Evolutionary conservation across 2,329 filamentous ascomycete genomes (phyloP), one percentile per base, ranked within the genome.

Genomic region (Alternaria sp.): DNA sequence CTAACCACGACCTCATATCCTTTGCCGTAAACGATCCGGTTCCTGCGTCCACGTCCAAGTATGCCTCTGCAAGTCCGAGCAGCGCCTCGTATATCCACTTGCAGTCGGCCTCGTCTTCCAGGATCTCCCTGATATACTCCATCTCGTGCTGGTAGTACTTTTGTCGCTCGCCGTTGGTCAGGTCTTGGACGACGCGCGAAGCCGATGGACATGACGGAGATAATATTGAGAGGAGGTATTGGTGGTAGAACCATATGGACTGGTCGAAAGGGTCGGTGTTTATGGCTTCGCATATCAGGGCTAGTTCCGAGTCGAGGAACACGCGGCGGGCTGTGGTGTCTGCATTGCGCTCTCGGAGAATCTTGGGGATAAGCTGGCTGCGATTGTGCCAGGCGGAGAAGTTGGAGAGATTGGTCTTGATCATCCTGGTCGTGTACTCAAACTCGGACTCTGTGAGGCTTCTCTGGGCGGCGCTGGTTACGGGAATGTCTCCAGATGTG

Each of bases 371-470:
- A 23, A 98, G 83, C 72, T 91, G 91, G 67, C 90, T 92, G 51
- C 95, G 88, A 72, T 90, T 90, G 75, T 99, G 95, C 94, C 95
- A 98, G 2, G 95, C 95, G 4, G 93, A 97, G 76, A 98, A 99
- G 76, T 99, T 99, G 39, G 91, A 96, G 46, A 99, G 82, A 69
- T 96, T 91, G n/a, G 79, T 81, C 39, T 84, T 81, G 69, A 97
- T 92, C 92, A 94, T 97, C 72, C 87, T 90, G 13, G 90, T 93
- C 1, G 95, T 97, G 77, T 97, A 98, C 34, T 86, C 87, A 66
- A 97, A 95, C 76, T 99, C 95, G 14, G 83, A 72, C 77, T 96
- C 89, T 2, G 86, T 87, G 83, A 96, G 86, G 74, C 86, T 91
- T 49, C 77, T 45, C 17, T 51, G 21, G 17, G 52, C 42, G 40